These are phyloP conservation scores for Crithidia brevicula DNA, from an alignment of 208 protist genomes.

Conservation along the genomic window DNA sequence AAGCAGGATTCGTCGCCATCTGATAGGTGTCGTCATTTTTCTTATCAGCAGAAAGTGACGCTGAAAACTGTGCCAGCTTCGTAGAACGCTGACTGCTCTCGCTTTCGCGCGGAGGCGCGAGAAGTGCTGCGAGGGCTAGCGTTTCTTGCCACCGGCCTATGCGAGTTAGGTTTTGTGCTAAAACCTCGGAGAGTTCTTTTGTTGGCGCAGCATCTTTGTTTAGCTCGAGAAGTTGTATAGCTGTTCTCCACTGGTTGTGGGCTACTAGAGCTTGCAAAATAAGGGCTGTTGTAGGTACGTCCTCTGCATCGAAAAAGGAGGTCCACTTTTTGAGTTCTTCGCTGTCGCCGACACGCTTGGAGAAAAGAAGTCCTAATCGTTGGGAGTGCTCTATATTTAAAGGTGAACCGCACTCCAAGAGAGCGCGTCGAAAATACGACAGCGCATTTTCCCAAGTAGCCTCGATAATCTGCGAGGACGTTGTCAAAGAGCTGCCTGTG, in stretches of 20 bases:
- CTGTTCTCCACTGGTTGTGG: slow-evolving; percentile 60
- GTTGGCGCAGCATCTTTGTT: slow-evolving; percentile 32
- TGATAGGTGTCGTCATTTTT: slow-evolving; percentile 12
- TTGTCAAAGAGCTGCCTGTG: slow-evolving; percentile 8
- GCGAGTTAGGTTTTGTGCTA: slow-evolving; percentile 45
- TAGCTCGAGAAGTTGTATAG: slow-evolving; percentile 49
- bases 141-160: slow-evolving; percentile 39
- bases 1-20: slow-evolving; percentile 34
- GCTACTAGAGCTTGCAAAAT: slow-evolving; percentile 70
- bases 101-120: neutral
- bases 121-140: slow-evolving; percentile 1
- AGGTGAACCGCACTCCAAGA: slow-evolving; percentile 63
- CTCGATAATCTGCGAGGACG: slow-evolving; percentile 37
- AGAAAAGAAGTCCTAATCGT: slow-evolving; percentile 58
- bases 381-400: slow-evolving; percentile 70
- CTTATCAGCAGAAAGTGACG: neutral
- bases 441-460: slow-evolving; percentile 58
- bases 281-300: slow-evolving; percentile 52
- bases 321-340: slow-evolving; percentile 56
- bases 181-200: slow-evolving; percentile 32
- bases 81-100: neutral
- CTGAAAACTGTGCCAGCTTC: neutral
- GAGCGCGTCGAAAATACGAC: slow-evolving; percentile 51
- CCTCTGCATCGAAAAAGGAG: slow-evolving; percentile 60
- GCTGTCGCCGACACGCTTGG: slow-evolving; percentile 36